A percentile compares a stretch with the other conserved stretches of the same genome.
phyloP scores from a whole-genome alignment of 2,329 filamentous ascomycete genomes.

The Diaporthe citrichinensis region DNA sequence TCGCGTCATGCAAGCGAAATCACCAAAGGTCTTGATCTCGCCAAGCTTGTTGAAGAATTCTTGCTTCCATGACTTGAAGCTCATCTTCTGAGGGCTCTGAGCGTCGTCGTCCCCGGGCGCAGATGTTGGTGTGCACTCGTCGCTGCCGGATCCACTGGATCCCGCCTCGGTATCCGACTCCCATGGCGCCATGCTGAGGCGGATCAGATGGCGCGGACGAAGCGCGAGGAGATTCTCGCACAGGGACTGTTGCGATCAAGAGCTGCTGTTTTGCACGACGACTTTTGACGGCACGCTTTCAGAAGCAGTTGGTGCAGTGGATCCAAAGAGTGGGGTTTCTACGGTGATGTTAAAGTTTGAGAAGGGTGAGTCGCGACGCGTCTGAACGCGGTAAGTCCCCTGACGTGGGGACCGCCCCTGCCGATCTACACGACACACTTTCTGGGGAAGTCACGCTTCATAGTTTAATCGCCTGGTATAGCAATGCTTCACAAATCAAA shows the following conservation, averaged over 20 bases:
- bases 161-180: not conserved
- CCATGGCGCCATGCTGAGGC: not conserved
- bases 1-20: constrained; percentile 4
- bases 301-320: not conserved
- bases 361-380: constrained; percentile 1
- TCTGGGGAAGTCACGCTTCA: not conserved
- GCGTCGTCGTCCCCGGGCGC: not conserved
- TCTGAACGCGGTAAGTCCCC: not conserved
- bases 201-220: not conserved
- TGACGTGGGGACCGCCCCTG: not conserved
- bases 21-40: constrained; percentile 4
- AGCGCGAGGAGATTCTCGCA: not conserved
- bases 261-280: not conserved
- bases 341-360: not conserved
- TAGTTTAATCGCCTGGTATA: not conserved
- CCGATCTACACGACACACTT: constrained; percentile 8
- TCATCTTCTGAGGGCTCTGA: not conserved
- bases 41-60: not conserved
- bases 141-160: not conserved
- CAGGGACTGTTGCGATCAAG: not conserved
- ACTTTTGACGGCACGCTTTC: not conserved
- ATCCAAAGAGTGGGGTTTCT: not conserved
- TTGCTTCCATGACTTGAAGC: not conserved
- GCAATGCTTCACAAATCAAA: not conserved
- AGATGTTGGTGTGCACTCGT: not conserved